These are phyloP conservation scores for Thecaphora thlaspeos DNA, from an alignment of 1,284 basidiomycete species.

Conservation along the genomic window DNA sequence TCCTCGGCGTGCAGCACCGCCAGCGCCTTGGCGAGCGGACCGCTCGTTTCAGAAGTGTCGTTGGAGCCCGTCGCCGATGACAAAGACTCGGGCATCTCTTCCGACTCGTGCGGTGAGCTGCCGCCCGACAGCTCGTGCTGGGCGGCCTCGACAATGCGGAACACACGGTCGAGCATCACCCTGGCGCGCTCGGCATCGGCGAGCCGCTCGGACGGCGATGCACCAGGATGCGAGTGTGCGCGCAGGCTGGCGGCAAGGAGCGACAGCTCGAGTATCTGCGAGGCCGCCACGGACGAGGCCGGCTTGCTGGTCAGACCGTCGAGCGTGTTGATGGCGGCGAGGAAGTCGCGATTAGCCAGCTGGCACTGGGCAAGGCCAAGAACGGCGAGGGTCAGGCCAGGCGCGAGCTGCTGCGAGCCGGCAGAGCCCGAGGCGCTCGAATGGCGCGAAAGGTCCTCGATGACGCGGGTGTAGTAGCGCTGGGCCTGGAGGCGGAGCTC, in stretches of 20 bases:
- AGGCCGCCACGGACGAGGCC: slow-evolving; percentile 16
- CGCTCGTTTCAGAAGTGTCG: slow-evolving; percentile 12
- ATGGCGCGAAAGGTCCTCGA: slow-evolving; percentile 41
- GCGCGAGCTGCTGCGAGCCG: slow-evolving; percentile 18
- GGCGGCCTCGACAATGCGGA: slow-evolving; percentile 45
- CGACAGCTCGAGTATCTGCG: slow-evolving; percentile 40
- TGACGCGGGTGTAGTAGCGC: slow-evolving; percentile 43
- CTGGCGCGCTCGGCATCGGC: slow-evolving; percentile 42
- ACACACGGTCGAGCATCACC: slow-evolving; percentile 45
- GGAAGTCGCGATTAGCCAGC: slow-evolving; percentile 37
- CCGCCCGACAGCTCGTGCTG: slow-evolving; percentile 23
- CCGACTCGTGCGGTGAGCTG: slow-evolving; percentile 5
- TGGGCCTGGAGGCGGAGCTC: slow-evolving; percentile 42
- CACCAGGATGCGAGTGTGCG: slow-evolving; percentile 44
- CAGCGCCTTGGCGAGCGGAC: slow-evolving; percentile 33
- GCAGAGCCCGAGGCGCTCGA: slow-evolving; percentile 3
- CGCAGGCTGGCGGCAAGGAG: slow-evolving; percentile 47
- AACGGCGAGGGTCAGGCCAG: slow-evolving; percentile 43
- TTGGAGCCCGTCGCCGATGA: slow-evolving; percentile 7
- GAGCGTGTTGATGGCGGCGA: slow-evolving; percentile 49
- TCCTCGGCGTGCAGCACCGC: slow-evolving; percentile 34
- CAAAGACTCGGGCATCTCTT: slow-evolving; percentile 20
- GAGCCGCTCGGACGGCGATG: slow-evolving; percentile 29
- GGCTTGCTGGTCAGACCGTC: slow-evolving; percentile 39
- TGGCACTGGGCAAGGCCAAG: slow-evolving; percentile 55